Conservation (phyloP, 2,329 filamentous ascomycete genomes). For the Grosmannia clavigera region DNA sequence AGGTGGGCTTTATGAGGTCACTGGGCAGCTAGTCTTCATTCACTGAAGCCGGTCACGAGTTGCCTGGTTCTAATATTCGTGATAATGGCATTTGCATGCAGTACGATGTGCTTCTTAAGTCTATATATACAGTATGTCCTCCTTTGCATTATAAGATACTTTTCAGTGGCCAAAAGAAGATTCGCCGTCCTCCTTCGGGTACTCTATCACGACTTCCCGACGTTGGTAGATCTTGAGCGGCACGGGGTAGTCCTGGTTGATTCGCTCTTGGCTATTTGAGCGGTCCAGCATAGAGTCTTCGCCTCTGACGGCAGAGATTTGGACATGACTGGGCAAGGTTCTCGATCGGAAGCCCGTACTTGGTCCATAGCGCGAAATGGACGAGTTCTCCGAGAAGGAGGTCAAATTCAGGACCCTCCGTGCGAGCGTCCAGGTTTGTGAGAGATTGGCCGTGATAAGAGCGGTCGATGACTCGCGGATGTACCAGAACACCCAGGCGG, state of each 20-base stretch:
- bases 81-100: not conserved
- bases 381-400: constrained; percentile 21
- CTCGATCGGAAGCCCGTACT: constrained; percentile 15
- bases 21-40: not conserved
- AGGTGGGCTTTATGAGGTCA: not conserved
- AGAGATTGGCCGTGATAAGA: constrained; percentile 31
- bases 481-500: constrained; percentile 31
- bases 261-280: constrained; percentile 25
- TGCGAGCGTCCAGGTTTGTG: constrained; percentile 29
- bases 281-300: constrained; percentile 11
- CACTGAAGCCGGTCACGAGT: not conserved
- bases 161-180: not conserved
- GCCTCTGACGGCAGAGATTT: constrained; percentile 8
- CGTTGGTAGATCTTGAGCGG: constrained; percentile 14
- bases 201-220: constrained; percentile 6
- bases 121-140: not conserved
- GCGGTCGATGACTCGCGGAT: constrained; percentile 32
- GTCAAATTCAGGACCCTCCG: constrained; percentile 24
- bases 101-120: not conserved
- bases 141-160: not conserved
- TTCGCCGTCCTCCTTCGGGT: not conserved
- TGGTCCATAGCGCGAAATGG: constrained; percentile 16
- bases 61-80: not conserved
- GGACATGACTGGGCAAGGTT: not conserved
- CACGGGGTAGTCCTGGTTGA: constrained; percentile 19